Percentiles rank a stretch among this genome's conserved stretches.
Evolutionary conservation across 2,329 filamentous ascomycete species (phyloP).

Genomic region (Tolypocladium tropicale): DNA sequence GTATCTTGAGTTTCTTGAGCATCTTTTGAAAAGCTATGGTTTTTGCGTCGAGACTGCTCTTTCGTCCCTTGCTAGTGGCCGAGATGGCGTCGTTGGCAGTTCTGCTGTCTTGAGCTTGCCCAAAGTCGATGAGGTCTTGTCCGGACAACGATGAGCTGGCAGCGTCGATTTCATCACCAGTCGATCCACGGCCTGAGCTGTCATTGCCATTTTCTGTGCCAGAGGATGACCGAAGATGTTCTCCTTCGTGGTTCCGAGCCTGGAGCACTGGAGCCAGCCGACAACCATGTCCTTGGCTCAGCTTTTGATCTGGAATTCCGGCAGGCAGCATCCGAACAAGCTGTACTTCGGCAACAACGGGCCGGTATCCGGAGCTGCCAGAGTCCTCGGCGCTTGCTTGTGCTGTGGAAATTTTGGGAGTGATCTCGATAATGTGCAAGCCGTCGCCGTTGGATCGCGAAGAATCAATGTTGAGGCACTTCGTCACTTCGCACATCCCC

Average conservation of each 20-base stretch:
- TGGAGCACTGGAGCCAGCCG: not conserved
- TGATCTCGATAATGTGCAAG: not conserved
- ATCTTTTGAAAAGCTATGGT: constrained; percentile 16
- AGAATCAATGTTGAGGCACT: not conserved
- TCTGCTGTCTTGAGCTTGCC: not conserved
- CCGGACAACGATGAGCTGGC: not conserved
- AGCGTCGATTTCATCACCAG: not conserved
- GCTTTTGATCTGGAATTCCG: not conserved
- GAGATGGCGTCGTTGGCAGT: too few relatives aligned
- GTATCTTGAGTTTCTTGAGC: constrained; percentile 14
- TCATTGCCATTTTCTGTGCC: not conserved
- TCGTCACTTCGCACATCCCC: not conserved
- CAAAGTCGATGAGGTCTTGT: not conserved
- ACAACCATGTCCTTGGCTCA: not conserved
- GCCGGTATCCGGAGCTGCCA: too few relatives aligned
- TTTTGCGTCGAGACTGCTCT: constrained; percentile 2
- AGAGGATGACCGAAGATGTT: not conserved
- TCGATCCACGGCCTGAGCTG: not conserved
- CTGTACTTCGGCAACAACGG: not conserved
- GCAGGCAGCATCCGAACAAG: not conserved
- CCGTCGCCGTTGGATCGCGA: not conserved
- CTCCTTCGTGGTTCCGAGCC: not conserved
- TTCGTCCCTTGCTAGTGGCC: not conserved
- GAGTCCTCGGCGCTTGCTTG: too few relatives aligned
- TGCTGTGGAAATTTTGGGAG: not conserved